Evolutionary conservation across 371 early-diverging fungal species (phyloP).

Genomic region (Mortierella sp.): DNA sequence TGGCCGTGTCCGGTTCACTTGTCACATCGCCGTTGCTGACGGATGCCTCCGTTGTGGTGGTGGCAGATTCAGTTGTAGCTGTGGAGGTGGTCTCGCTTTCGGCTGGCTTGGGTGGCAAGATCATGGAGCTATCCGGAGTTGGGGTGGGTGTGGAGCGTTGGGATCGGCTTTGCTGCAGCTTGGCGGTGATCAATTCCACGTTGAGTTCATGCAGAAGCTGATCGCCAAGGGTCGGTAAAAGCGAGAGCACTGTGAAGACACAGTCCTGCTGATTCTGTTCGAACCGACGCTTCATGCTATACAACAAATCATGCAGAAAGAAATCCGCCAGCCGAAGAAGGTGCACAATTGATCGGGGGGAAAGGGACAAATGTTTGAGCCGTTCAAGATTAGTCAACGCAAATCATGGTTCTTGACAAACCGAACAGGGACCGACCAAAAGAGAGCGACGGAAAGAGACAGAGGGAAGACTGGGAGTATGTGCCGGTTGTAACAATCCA

Average conservation of each 20-base stretch:
- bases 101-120: conserved; percentile 35
- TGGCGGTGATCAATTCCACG: conserved; percentile 78
- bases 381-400: not conserved
- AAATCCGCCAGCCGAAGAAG: too few species aligned
- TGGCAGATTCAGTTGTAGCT: not conserved
- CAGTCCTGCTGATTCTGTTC: conserved; percentile 94
- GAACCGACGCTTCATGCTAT: conserved; percentile 86
- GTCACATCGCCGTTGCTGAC: conserved; percentile 2
- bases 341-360: too few species aligned
- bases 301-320: not conserved
- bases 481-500: too few species aligned
- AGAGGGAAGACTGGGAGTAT: too few species aligned
- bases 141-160: conserved; percentile 38
- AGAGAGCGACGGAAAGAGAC: not conserved
- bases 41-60: conserved; percentile 3
- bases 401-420: conserved; percentile 1
- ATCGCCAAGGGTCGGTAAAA: conserved; percentile 83
- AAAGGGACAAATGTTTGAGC: too few species aligned
- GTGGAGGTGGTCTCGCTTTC: conserved; percentile 13
- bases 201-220: conserved; percentile 80
- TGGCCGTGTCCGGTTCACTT: not conserved
- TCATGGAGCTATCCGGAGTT: conserved; percentile 48
- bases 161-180: conserved; percentile 64
- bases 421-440: not conserved
- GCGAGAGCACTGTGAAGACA: conserved; percentile 80